Base-by-base conservation (phyloP, 129 eudicot species). In the Artemisia annua region DNA sequence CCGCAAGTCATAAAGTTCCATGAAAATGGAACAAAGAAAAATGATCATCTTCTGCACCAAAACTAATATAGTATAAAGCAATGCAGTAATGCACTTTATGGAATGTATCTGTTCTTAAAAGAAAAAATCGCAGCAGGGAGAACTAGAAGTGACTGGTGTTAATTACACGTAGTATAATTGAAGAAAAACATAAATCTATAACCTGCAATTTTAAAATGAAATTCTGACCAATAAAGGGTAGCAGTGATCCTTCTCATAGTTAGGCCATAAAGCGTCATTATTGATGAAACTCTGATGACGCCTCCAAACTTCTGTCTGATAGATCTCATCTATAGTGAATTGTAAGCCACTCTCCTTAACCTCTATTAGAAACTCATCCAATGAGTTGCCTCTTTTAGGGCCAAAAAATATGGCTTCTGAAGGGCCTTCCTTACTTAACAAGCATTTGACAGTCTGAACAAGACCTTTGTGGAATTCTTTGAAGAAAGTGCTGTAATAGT, bases 381-480 rank as follows among this genome's bases (percentile, higher is more conserved):
- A 79, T 22, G 99, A 88, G 82, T 86, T 87, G 12, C 97, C 99
- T 84, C 99, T 88, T 86, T 73, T 88, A 62, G 99, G 99, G 77
- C 97, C 88, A 60, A 95, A 78, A 62, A 95, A 79, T 72, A 95
- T 75, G 73, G 99, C 99, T 83, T 88, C 92, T 15, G 96, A 83
- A 20, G 85, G 85, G 39, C 94, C 85, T 18, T 87, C 87, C 32
- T 78, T 85, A 67, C 82, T 86, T 46, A 95, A 83, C 86, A 90
- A 78, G 68, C 84, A 81, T 70, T 79, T 88, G 73, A 95, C 67
- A 60, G 89, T 90, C 78, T 78, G 93, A 50, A 81, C 96, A 64
- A 95, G 91, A 75, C 89, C 89, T 78, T 85, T 82, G 79, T 95
- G 99, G 70, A 90, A 95, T 69, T 95, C 92, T 80, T 85, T 95